Evolutionary conservation across 73 alveolate genomes (phyloP), one percentile per base, ranked within the genome.

Genomic region (Paramecium tetraurelia): DNA sequence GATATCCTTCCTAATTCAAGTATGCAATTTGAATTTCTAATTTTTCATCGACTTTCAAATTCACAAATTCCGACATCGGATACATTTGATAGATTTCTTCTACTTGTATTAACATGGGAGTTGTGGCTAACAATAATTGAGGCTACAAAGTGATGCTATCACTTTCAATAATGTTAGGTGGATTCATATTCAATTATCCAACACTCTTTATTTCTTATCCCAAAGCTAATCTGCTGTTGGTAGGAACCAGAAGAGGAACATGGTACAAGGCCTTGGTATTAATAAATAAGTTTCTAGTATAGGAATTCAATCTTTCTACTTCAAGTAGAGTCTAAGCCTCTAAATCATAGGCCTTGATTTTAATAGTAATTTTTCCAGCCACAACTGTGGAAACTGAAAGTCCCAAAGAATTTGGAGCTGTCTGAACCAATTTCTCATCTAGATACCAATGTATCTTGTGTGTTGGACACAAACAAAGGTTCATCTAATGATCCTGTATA

Each of bases 381-480:
- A 36, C 57, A 21, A 36, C 86, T 12, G 59, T 43, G 36, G 57
- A 36, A 72, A 72, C 46, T 35, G 86, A 36, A 21, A 72, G 33
- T 21, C 86, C 86, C 27, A 36, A 14, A 2, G 46, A 38, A 72
- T 72, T 72, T 35, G 57, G 59, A 35, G 58, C 33, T n/a, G 59
- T 35, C n/a, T 72, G 20, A 21, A 36, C 57, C 31, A 33, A 20
- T 5, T 36, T 72, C 38, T 72, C 57, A 36, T 40, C 86, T 72
- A 35, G 7, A 12, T 72, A 29, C 86, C 86, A 72, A 12, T 31
- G 18, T 12, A 72, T 36, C 14, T 36, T 16, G n/a, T 63, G 84
- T 9, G 36, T 36, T 72, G 86, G 86, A 72, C 86, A 72, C 16
- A 72, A 36, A 36, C 86, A 72, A 12, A 72, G 46, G 40, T 43